Evolutionary conservation across 2,329 filamentous ascomycete species (phyloP), one percentile per base, ranked within the genome.

Genomic region (Xylariaceae sp.): DNA sequence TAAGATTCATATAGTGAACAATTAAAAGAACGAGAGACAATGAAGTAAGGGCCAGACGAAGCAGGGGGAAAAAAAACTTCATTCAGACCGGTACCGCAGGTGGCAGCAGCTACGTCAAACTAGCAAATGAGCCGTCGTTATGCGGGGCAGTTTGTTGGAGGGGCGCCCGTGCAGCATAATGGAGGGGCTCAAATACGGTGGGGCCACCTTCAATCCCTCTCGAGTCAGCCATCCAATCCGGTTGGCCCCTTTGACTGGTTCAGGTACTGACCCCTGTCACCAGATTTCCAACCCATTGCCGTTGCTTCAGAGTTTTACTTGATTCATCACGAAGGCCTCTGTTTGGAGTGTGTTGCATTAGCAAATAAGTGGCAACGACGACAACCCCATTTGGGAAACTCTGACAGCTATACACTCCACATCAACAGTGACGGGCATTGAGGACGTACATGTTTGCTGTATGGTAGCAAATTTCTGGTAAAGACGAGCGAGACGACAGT

Each of bases 81-180:
- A 33, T 40, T 36, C 18, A 42, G 32, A 40, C 45, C 45, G 39
- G 40, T 38, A 33, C 36, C 43, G 43, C 43, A 40, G 40, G 14
- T 21, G n/a, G n/a, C n/a, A 17, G 26, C 41, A 39, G 40, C 35
- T 40, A 47, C 41, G 46, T 46, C 44, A 42, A 47, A 41, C 46
- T 48, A 48, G 28, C 9, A 40, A 9, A 43, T 19, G 32, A 41
- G 38, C 40, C 34, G 27, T 16, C 21, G 24, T 24, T 26, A 47
- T 36, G 42, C 42, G 46, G 43, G n/a, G 26, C 26, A 9, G n/a
- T 28, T 28, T 5, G 13, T 28, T 28, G 26, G 26, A 28, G 26
- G 26, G 26, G 26, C 30, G 41, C n/a, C n/a, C n/a, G n/a, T 31
- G 31, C 30, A 27, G 37, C 34, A 34, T 26, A 31, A 26, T 44